Base-by-base conservation (phyloP, 2,329 filamentous ascomycete genomes). In the Colletotrichum lindemuthianum region DNA sequence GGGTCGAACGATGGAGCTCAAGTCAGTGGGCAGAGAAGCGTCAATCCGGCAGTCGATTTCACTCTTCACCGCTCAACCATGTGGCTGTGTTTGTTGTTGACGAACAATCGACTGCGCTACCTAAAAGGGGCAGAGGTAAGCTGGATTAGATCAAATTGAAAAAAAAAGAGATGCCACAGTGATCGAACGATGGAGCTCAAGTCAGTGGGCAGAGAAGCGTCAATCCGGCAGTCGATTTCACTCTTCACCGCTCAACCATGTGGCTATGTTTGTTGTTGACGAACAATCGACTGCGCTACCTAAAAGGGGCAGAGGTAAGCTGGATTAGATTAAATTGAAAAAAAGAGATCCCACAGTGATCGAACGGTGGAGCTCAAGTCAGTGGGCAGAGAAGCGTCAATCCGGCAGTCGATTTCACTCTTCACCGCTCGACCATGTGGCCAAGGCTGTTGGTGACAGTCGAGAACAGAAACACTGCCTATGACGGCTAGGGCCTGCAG, bases 371-470 rank as follows among this genome's bases (percentile, higher is more conserved):
- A 16, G 1, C 6, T 53, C 9, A 2, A 7, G 2, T n/a, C 10
- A 43, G 0, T 8, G 7, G 2, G 15, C 12, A 16, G 8, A 24
- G 51, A 53, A 53, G 12, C 13, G 11, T 16, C 39, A 3, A 16
- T 4, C 12, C 34, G 9, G 16, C 13, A 34, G 51, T 40, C 16
- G 7, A 24, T 41, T 12, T 0, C 11, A 15, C 5, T n/a, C 16
- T 40, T 13, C 12, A 41, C 51, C 51, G 2, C 39, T 53, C 51
- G 51, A 16, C 51, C 51, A 54, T 16, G 12, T 54, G 13, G 13
- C 51, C 39, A 11, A n/a, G 5, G 5, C 15, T 54, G 51, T 54
- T 54, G 51, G 39, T 54, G 51, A 34, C 13, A 44, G 39, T 11
- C 6, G 15, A 6, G 10, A 12, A 54, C 2, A 16, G 16, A 1